Conservation (phyloP, 2,329 filamentous ascomycete species). For the Fusarium globosum region DNA sequence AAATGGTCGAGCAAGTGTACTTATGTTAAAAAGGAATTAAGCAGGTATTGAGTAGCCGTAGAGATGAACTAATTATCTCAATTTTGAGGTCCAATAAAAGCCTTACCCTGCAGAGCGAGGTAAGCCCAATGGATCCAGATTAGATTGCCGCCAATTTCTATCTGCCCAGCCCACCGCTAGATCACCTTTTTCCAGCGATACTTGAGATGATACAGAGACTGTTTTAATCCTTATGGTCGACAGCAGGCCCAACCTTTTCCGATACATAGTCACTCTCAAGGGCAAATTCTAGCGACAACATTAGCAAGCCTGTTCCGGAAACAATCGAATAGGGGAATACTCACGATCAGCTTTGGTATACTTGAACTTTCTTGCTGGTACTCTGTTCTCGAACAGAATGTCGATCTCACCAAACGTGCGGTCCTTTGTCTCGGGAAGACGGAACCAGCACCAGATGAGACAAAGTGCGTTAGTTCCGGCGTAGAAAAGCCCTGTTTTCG, state of each 20-base stretch:
- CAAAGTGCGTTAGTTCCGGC: slow-evolving; percentile 50
- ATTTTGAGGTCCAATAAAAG: neutral
- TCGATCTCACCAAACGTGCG: slow-evolving; percentile 46
- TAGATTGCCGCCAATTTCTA: neutral
- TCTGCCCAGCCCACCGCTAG: fast-evolving
- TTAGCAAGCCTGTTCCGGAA: fast-evolving
- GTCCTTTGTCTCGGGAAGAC: slow-evolving; percentile 46
- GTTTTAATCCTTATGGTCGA: neutral
- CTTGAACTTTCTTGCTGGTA: slow-evolving; percentile 44
- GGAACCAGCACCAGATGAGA: slow-evolving; percentile 50
- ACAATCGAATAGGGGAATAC: fast-evolving
- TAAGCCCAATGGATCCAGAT: fast-evolving
- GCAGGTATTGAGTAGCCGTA: fast-evolving
- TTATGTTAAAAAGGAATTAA: fast-evolving
- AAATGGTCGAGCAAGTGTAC: fast-evolving
- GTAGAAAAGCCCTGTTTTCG: slow-evolving; percentile 53
- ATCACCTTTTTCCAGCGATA: neutral
- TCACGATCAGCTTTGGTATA: slow-evolving; percentile 44
- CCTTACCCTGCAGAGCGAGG: neutral
- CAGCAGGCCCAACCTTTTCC: neutral
- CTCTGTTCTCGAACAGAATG: slow-evolving; percentile 40
- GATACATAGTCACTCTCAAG: neutral
- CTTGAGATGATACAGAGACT: fast-evolving
- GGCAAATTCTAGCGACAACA: neutral
- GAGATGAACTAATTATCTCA: neutral